Conservation (phyloP, 768 basidiomycete species). For the Hericium alpestre region DNA sequence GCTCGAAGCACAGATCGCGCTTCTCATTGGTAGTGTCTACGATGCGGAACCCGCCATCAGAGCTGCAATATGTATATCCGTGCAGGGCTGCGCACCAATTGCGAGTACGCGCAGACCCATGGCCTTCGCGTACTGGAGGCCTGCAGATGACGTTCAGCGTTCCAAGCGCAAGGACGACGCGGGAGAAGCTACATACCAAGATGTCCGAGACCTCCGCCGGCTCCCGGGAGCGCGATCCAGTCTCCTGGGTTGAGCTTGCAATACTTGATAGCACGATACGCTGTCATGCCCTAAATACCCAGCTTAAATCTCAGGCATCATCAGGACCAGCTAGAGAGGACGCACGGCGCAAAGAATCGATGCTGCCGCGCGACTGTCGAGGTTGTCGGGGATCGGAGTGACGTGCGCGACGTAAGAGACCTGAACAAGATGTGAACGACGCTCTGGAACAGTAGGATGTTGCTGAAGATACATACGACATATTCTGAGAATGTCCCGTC, state of each 20-base stretch:
- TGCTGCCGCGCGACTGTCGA: conserved; percentile 57
- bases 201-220: conserved; percentile 77
- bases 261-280: conserved; percentile 78
- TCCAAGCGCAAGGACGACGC: background rate
- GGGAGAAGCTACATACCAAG: conserved; percentile 33
- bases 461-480: conserved; percentile 22
- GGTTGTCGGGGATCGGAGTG: conserved; percentile 65
- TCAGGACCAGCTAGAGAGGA: background rate
- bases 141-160: conserved; percentile 18
- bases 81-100: conserved; percentile 31
- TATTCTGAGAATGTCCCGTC: conserved; percentile 75
- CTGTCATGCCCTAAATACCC: conserved; percentile 58
- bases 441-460: background rate
- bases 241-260: conserved; percentile 55
- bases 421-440: conserved; percentile 15
- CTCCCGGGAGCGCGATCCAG: conserved; percentile 68
- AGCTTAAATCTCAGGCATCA: background rate
- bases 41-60: background rate
- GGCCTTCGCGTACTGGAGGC: conserved; percentile 69
- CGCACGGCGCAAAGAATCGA: conserved; percentile 70
- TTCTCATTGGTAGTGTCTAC: conserved; percentile 69
- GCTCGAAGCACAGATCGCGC: conserved; percentile 42
- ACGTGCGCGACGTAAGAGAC: conserved; percentile 65
- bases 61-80: background rate
- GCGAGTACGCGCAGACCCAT: conserved; percentile 77